Conservation (phyloP, 1,139 yeast species). For the Suhomyces coccinellae region DNA sequence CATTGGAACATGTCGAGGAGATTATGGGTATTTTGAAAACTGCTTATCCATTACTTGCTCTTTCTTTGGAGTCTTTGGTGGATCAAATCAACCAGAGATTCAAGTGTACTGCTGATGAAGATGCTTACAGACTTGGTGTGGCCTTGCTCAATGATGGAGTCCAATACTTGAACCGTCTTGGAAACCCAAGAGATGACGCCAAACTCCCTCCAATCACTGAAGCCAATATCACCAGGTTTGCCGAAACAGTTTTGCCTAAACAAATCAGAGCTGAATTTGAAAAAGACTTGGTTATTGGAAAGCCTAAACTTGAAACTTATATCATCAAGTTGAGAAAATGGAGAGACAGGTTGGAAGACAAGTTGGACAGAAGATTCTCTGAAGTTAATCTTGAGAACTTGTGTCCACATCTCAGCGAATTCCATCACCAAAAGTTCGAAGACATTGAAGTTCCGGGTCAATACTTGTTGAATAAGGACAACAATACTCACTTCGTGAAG, state of each 20-base stretch:
- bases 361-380: constrained; percentile 77
- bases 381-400: constrained; percentile 82
- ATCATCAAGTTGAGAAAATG: constrained; percentile 81
- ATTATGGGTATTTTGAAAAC: constrained; percentile 94
- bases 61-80: constrained; percentile 90
- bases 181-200: constrained; percentile 85
- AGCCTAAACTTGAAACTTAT: constrained; percentile 88
- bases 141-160: constrained; percentile 94
- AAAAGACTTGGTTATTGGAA: constrained; percentile 81
- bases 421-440: constrained; percentile 97
- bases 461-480: constrained; percentile 79
- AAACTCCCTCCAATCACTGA: constrained; percentile 90
- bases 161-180: constrained; percentile 78
- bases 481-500: constrained; percentile 83
- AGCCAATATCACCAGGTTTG: constrained; percentile 83
- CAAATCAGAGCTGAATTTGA: constrained; percentile 90
- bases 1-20: constrained; percentile 95
- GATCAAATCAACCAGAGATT: constrained; percentile 94
- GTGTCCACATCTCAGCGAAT: constrained; percentile 93
- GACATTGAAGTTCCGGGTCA: constrained; percentile 98
- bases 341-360: constrained; percentile 91
- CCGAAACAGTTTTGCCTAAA: constrained; percentile 89
- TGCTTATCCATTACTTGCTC: constrained; percentile 89
- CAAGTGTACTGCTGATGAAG: constrained; percentile 94
- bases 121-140: constrained; percentile 88